These are phyloP conservation scores for Pythium myriotylum DNA, from an alignment of 352 stramenopile genomes.

Conservation along the genomic window DNA sequence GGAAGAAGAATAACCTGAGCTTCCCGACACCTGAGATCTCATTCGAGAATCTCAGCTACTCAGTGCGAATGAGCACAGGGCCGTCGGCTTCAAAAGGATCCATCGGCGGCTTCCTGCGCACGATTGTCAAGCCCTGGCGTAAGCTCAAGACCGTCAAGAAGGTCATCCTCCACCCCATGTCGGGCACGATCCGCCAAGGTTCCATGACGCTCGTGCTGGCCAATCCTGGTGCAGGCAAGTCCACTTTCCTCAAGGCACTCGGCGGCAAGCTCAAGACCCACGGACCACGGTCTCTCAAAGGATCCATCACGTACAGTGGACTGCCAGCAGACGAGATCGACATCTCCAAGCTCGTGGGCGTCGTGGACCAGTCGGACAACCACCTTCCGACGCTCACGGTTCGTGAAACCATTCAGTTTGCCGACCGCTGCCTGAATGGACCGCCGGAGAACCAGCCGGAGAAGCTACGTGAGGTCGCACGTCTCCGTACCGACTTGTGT, in stretches of 20 bases:
- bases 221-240: conserved; percentile 68
- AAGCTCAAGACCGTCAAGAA: conserved; percentile 38
- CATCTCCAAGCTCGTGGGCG: conserved; percentile 62
- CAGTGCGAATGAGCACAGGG: conserved; percentile 34
- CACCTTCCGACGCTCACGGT: conserved; percentile 92
- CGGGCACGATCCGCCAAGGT: conserved; percentile 60
- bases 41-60: conserved; percentile 60
- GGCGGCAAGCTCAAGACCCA: conserved; percentile 51
- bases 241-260: conserved; percentile 63
- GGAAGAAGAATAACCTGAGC: conserved; percentile 52
- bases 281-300: conserved; percentile 34
- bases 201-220: conserved; percentile 64
- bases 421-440: conserved; percentile 84
- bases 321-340: conserved; percentile 43
- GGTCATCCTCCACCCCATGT: conserved; percentile 64
- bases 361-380: conserved; percentile 77
- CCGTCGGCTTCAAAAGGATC: conserved; percentile 19
- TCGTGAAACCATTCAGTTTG: conserved; percentile 93
- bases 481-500: conserved; percentile 54
- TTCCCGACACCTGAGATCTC: conserved; percentile 59
- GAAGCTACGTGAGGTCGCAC: conserved; percentile 55
- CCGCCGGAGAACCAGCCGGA: conserved; percentile 54
- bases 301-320: conserved; percentile 53
- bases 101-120: conserved; percentile 22
- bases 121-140: conserved; percentile 31